A percentile compares a stretch with the other conserved stretches of the same genome.
These are phyloP conservation scores for Sugiyamaella pinicola DNA, from an alignment of 1,139 yeast genomes.

Conservation along the genomic window DNA sequence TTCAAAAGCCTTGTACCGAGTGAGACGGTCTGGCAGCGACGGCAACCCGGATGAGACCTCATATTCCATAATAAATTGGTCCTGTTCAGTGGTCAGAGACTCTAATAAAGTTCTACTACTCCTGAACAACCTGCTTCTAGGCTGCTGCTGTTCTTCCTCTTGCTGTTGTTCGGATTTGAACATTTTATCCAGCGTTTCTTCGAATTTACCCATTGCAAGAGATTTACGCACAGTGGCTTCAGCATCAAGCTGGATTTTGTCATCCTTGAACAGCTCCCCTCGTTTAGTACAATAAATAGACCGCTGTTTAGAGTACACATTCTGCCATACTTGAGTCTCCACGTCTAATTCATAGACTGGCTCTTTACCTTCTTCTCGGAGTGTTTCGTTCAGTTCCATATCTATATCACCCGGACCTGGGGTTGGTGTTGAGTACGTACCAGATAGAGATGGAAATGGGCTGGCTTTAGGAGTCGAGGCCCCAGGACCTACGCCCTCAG, in stretches of 20 bases:
- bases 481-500: conserved; percentile 15
- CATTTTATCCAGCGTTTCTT: conserved; percentile 32
- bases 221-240: conserved; percentile 55
- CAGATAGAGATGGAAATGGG: conserved; percentile 25
- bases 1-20: conserved; percentile 21
- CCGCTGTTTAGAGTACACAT: conserved; percentile 73
- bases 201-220: conserved; percentile 39
- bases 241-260: conserved; percentile 62
- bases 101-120: conserved; percentile 35
- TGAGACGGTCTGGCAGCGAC: conserved; percentile 49
- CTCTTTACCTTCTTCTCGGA: conserved; percentile 40
- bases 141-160: conserved; percentile 24
- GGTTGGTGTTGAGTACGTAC: conserved; percentile 23
- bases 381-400: conserved; percentile 25
- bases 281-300: conserved; percentile 74
- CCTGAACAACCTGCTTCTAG: conserved; percentile 21
- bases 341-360: conserved; percentile 63
- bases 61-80: conserved; percentile 77
- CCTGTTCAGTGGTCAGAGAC: conserved; percentile 59
- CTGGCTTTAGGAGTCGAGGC: conserved; percentile 25
- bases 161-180: conserved; percentile 24
- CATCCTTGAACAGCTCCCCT: conserved; percentile 62
- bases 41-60: conserved; percentile 85
- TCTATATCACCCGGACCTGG: conserved; percentile 28
- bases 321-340: conserved; percentile 80